Evolutionary conservation across 352 stramenopile species (phyloP), one percentile per base, ranked within the genome.

Genomic region (Phytopythium chamaehyphon): DNA sequence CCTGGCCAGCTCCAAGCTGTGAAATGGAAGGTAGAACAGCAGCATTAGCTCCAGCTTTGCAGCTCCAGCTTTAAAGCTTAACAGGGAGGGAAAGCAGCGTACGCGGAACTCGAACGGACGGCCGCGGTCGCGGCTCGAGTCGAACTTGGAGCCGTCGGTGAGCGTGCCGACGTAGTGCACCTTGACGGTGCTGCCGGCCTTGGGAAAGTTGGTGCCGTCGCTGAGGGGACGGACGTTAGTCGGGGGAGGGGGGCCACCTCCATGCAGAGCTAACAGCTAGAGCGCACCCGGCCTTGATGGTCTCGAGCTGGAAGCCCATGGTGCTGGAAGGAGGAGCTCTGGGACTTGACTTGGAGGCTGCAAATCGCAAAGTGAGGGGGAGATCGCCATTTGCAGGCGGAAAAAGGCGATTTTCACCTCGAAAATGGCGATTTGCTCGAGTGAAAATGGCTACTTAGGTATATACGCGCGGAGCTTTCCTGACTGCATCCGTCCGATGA

Each of bases 81-180:
- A 36, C n/a, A 19, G 14, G 3, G 22, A 22, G 19, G 18, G 2
- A n/a, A 33, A 38, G n/a, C n/a, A n/a, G n/a, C 58, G 16, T 33
- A 71, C 68, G 57, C 75, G 67, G 68, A 93, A 93, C 63, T 89
- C 70, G 60, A 89, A 93, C 54, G 79, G 68, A n/a, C 73, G 76
- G 45, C 65, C 75, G 57, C 82, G 75, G 66, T 90, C 79, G 45
- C 79, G 79, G 50, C 72, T 90, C 57, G 79, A 90, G 69, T 92
- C 82, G 62, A 92, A 92, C 64, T 90, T 86, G 65, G 71, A 83
- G 62, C 82, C 82, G 61, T 86, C 60, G 14, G 65, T 76, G 45
- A 92, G 73, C 40, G 79, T 90, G 60, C 77, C 82, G 24, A 86
- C 72, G 60, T 92, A 92, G 64, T 90, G 82, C 53, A 92, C 79